Conservation (phyloP, 108 stramenopile species). For the Mayamaea pseudoterrestris region DNA sequence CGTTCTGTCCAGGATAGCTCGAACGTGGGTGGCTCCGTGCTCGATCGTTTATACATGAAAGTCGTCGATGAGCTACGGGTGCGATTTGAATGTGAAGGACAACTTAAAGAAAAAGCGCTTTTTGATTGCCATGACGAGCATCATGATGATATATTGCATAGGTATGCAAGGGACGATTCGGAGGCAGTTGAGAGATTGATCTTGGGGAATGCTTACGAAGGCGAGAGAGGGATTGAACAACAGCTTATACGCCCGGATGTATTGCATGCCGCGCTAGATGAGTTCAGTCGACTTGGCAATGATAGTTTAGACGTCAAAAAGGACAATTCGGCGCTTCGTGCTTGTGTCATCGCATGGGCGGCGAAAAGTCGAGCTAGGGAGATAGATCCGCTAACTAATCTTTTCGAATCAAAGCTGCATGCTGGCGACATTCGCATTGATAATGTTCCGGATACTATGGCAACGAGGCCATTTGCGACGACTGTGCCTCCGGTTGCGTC, state of each 20-base stretch:
- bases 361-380: no score
- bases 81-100: slow-evolving; percentile 58
- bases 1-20: slow-evolving; percentile 23
- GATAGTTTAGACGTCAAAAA: no score
- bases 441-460: background rate
- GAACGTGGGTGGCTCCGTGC: slow-evolving; percentile 7
- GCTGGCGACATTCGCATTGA: background rate
- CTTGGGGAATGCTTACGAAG: slow-evolving; percentile 53
- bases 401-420: background rate
- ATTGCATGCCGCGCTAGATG: no score
- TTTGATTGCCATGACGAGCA: slow-evolving; percentile 57
- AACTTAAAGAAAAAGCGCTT: slow-evolving; percentile 52
- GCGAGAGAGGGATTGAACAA: no score
- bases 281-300: no score
- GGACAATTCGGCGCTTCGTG: no score
- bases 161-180: slow-evolving; percentile 27
- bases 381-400: no score
- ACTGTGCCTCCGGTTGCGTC: no score
- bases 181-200: slow-evolving; percentile 56
- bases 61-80: slow-evolving; percentile 52
- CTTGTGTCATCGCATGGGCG: no score
- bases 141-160: slow-evolving; percentile 6
- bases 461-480: no score
- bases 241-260: no score
- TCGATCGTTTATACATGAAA: slow-evolving; percentile 24